Conservation (phyloP, 208 protist species). For the Acanthamoeba rhysodes region DNA sequence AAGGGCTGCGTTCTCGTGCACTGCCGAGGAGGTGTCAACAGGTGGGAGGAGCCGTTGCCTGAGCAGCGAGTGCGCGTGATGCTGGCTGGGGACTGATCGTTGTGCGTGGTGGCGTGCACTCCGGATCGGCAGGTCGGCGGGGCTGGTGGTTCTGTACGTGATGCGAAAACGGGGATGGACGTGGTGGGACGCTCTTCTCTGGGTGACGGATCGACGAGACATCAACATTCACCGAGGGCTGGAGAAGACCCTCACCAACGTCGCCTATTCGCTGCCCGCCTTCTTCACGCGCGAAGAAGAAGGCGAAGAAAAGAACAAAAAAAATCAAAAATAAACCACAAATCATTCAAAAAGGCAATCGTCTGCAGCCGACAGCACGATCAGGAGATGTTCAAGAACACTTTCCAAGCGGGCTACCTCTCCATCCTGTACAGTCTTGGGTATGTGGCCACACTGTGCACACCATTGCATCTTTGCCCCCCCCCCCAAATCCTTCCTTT, state of each 20-base stretch:
- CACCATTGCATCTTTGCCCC: not conserved
- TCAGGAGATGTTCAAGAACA: slow-evolving; percentile 99
- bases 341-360: no score
- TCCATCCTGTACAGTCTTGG: slow-evolving; percentile 99
- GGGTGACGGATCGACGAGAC: slow-evolving; percentile 40
- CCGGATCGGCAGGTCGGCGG: not conserved
- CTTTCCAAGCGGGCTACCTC: slow-evolving; percentile 98
- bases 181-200: not conserved
- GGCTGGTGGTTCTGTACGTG: slow-evolving; percentile 30
- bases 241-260: not conserved
- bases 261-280: not conserved
- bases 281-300: not conserved
- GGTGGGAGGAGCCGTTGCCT: not conserved
- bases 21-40: slow-evolving; percentile 16
- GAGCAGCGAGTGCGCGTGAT: no score
- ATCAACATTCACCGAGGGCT: slow-evolving; percentile 40
- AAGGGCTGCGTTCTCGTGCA: slow-evolving; percentile 37
- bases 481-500: not conserved
- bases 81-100: no score
- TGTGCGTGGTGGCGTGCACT: not conserved
- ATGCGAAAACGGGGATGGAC: not conserved
- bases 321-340: not conserved
- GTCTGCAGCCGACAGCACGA: not conserved
- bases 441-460: slow-evolving; percentile 60
- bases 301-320: not conserved